Evolutionary conservation across 164 flowering plant species (phyloP).

Genomic region (Vitis cinerea): DNA sequence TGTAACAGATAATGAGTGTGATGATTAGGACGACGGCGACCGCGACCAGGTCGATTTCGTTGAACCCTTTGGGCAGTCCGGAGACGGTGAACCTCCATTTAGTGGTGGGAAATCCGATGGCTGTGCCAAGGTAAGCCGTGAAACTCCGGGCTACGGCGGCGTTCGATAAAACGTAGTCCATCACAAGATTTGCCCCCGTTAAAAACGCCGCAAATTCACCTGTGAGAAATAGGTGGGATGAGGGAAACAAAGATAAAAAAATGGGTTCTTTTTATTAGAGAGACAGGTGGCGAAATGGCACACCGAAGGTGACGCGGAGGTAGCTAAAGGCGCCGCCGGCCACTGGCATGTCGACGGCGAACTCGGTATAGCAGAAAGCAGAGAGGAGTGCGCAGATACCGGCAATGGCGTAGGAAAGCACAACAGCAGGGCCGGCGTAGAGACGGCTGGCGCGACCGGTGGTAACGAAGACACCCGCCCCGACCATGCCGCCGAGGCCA

Average conservation of each 20-base stretch:
- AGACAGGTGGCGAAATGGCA: not conserved
- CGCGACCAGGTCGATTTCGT: slow-evolving; percentile 61
- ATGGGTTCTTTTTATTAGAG: not conserved
- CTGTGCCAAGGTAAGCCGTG: slow-evolving; percentile 56
- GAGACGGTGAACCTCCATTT: slow-evolving; percentile 53
- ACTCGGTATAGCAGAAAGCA: slow-evolving; percentile 92
- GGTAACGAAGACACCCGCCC: slow-evolving; percentile 87
- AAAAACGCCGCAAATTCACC: slow-evolving; percentile 77
- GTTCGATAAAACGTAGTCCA: slow-evolving; percentile 78
- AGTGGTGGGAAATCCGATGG: slow-evolving; percentile 40
- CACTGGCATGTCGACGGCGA: slow-evolving; percentile 90
- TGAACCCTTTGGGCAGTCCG: slow-evolving; percentile 51
- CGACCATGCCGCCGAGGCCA: slow-evolving; percentile 92
- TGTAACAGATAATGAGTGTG: slow-evolving; percentile 62
- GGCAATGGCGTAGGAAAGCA: slow-evolving; percentile 82
- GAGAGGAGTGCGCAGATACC: slow-evolving; percentile 91
- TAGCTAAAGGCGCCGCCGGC: slow-evolving; percentile 98
- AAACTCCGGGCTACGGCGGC: slow-evolving; percentile 77
- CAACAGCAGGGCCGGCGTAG: slow-evolving; percentile 72
- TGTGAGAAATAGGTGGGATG: slow-evolving; percentile 11
- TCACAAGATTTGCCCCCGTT: slow-evolving; percentile 67
- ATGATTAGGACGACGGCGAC: slow-evolving; percentile 48
- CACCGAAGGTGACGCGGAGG: slow-evolving; percentile 85
- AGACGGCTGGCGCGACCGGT: slow-evolving; percentile 54
- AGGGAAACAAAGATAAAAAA: not conserved